Evolutionary conservation across 495 filamentous ascomycete genomes (phyloP).

Genomic region (Talaromyces ruber): DNA sequence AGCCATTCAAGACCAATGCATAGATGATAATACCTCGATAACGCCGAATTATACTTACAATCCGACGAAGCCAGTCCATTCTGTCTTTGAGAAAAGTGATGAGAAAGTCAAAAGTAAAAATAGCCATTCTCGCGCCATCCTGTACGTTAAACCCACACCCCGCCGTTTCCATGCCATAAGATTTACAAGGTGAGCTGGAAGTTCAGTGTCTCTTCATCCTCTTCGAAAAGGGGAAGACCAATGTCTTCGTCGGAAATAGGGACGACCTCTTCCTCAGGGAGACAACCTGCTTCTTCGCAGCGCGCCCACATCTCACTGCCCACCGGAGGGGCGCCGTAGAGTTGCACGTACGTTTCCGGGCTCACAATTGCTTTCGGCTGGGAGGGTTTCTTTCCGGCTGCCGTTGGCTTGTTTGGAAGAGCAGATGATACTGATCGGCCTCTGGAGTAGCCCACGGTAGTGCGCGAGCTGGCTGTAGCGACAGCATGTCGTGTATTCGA

Average conservation of each 20-base stretch:
- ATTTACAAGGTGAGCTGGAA: constrained; percentile 37
- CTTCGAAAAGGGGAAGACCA: constrained; percentile 22
- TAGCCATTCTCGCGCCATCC: neutral
- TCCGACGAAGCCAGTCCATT: neutral
- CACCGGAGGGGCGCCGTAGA: constrained; percentile 30
- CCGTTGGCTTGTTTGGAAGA: constrained; percentile 22
- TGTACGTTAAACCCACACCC: neutral
- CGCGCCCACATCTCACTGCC: constrained; percentile 35
- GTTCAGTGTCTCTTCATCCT: constrained; percentile 33
- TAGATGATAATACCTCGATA: neutral
- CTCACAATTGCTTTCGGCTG: constrained; percentile 21
- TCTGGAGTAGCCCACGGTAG: constrained; percentile 73
- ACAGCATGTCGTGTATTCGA: constrained; percentile 51
- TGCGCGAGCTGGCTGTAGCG: constrained; percentile 58
- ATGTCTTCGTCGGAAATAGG: constrained; percentile 15
- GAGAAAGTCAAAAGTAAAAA: neutral
- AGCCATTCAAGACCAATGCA: neutral
- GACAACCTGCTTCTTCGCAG: constrained; percentile 28
- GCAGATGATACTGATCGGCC: constrained; percentile 55
- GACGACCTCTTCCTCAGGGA: constrained; percentile 23
- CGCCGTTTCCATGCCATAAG: neutral
- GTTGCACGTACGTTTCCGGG: constrained; percentile 35
- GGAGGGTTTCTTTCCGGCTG: constrained; percentile 11
- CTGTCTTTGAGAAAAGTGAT: neutral
- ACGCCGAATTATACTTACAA: neutral